Evolutionary conservation across 768 basidiomycete species (phyloP), one percentile per base, ranked within the genome.

Genomic region (Trametes cingulata): DNA sequence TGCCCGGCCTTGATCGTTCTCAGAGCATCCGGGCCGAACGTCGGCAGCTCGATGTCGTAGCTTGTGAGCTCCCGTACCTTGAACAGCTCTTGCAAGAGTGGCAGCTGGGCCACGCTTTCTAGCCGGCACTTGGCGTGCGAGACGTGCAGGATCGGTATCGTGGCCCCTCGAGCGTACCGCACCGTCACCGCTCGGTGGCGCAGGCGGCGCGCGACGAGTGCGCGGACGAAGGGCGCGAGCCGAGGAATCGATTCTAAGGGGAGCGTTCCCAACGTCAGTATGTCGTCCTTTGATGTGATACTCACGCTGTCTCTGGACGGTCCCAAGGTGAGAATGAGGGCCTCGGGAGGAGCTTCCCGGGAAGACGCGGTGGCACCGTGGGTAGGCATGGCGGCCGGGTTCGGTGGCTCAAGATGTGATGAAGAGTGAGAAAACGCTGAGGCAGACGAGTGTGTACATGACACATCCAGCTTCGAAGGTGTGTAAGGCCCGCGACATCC

Each of bases 61-160:
- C 52, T 54, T 10, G 46, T 49, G 15, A 60, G 40, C 12, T 47
- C 46, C 13, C 6, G 52, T 14, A 60, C 22, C 2, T 19, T 33
- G 36, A 52, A 40, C n/a, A 59, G 51, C 10, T 15, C 22, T 13
- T 46, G 45, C 5, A 59, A 36, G 5, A 59, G 24, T 35, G n/a
- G 8, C 17, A 43, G 43, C 4, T 53, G 51, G 17, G 24, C n/a
- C 17, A 12, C 35, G 14, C 14, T 14, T 15, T 52, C 43, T 12
- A 60, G 52, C 10, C 9, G 35, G 47, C 59, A 60, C 20, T 54
- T 36, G 35, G 47, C 52, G 52, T 54, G 52, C 9, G 59, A 60
- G 46, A 50, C 46, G 27, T 42, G 12, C 27, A 54, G 33, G 14
- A 56, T 20, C 10, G 55, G 55, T 19, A 52, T 46, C 20, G 3